Evolutionary conservation across 305 asterid species (phyloP).

Genomic region (Rubia occidens): DNA sequence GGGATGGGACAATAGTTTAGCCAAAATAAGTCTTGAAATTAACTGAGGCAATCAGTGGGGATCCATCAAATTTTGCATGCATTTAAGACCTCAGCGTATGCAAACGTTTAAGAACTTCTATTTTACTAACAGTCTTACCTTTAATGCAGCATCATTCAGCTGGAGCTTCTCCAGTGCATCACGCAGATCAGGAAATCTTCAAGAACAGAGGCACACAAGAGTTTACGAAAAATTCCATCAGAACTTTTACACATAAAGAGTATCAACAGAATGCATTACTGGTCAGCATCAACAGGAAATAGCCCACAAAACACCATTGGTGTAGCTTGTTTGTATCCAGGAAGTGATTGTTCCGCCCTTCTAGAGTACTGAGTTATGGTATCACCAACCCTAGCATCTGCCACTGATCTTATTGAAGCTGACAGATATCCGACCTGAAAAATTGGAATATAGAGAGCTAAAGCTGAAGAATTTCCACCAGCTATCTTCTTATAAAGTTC

Average conservation of each 20-base stretch:
- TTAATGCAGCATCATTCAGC: conserved; percentile 96
- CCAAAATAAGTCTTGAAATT: background rate
- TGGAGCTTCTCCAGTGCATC: conserved; percentile 95
- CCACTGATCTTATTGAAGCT: conserved; percentile 94
- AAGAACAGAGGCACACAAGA: conserved; percentile 16
- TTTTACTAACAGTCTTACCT: conserved; percentile 32
- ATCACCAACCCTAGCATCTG: conserved; percentile 99
- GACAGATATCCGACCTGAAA: conserved; percentile 88
- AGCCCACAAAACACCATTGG: conserved; percentile 99
- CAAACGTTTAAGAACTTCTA: background rate
- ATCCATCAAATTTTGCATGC: conserved; percentile 2
- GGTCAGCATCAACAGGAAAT: conserved; percentile 95
- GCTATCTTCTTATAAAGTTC: background rate
- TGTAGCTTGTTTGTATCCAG: conserved; percentile 95
- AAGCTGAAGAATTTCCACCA: background rate
- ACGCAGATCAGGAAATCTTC: conserved; percentile 82
- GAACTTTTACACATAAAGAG: conserved; percentile 11
- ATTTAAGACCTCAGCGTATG: background rate
- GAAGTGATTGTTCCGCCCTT: conserved; percentile 74
- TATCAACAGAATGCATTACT: conserved; percentile 38
- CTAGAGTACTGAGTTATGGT: conserved; percentile 73
- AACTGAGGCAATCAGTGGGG: background rate
- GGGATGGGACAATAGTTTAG: background rate
- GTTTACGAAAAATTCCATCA: conserved; percentile 9
- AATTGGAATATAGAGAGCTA: background rate